These are phyloP conservation scores for Cyclanthera cordifolia DNA, from an alignment of 306 rosid genomes.

Conservation along the genomic window DNA sequence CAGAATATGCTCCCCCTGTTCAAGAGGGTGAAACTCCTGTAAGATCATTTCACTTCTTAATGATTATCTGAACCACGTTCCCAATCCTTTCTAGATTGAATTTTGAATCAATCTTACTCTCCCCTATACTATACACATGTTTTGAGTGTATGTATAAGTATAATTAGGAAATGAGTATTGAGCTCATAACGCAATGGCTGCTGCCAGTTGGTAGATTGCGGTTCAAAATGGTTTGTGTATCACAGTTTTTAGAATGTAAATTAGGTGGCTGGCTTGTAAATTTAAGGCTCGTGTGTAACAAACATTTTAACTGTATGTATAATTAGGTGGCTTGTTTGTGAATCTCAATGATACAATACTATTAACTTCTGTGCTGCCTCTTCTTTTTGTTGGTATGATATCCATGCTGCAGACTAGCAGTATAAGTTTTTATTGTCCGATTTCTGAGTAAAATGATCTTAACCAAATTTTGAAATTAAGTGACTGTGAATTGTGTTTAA, in stretches of 20 bases:
- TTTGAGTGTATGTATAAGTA: too few relatives aligned
- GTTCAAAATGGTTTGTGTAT: neutral
- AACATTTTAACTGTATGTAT: too few relatives aligned
- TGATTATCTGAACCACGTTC: neutral
- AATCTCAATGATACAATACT: too few relatives aligned
- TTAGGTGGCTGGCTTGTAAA: neutral
- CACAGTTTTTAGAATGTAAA: neutral
- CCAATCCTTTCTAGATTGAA: neutral
- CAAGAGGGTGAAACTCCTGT: slow-evolving; percentile 75
- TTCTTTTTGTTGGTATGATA: too few relatives aligned
- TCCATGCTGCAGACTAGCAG: neutral
- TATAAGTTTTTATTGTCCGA: neutral
- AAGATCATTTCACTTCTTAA: slow-evolving; percentile 17
- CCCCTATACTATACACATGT: neutral
- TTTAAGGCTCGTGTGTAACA: neutral
- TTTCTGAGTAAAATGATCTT: neutral
- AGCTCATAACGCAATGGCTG: too few relatives aligned
- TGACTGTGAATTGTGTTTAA: neutral
- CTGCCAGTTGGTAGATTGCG: neutral
- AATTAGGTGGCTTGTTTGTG: too few relatives aligned
- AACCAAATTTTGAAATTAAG: neutral
- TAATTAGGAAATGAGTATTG: neutral
- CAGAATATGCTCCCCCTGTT: slow-evolving; percentile 68
- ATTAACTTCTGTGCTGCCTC: too few relatives aligned
- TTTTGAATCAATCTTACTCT: neutral